phyloP scores from a whole-genome alignment of 805 yeast species.

The Metschnikowia similis region DNA sequence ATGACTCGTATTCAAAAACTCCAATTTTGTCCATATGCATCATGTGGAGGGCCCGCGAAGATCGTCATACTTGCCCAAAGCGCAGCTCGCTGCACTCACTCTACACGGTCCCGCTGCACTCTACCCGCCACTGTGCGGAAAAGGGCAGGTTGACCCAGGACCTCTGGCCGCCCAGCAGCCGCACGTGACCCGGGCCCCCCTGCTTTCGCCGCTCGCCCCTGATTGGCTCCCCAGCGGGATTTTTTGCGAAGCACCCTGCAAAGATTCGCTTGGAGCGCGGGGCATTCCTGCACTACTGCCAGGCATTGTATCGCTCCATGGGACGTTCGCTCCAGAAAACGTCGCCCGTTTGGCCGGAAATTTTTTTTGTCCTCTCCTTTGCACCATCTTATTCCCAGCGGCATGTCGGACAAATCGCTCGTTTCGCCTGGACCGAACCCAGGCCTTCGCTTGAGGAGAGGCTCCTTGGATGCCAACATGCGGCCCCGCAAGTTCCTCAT shows the following conservation, averaged over 20 bases:
- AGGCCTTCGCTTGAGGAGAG: slow-evolving; percentile 1
- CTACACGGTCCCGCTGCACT: too few species aligned
- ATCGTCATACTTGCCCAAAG: too few species aligned
- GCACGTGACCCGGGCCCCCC: too few species aligned
- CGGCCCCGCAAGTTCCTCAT: slow-evolving; percentile 58
- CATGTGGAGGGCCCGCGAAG: too few species aligned
- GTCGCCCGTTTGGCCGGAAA: neutral
- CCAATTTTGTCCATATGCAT: too few species aligned
- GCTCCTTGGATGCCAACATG: slow-evolving; percentile 1
- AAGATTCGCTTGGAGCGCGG: neutral
- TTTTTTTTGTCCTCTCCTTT: neutral
- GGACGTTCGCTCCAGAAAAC: neutral
- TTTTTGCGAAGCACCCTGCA: neutral
- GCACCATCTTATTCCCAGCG: neutral
- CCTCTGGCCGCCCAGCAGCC: too few species aligned
- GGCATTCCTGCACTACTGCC: neutral
- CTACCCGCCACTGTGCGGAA: too few species aligned
- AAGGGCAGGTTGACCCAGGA: too few species aligned
- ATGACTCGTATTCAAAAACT: too few species aligned
- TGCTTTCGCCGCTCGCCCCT: neutral
- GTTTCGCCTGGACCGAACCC: neutral
- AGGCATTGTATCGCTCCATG: neutral
- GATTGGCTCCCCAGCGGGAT: neutral
- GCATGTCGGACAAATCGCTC: neutral
- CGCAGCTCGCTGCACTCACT: too few species aligned